A percentile compares a stretch with the other conserved stretches of the same genome.
Evolutionary conservation across 345 rosid species (phyloP).

Genomic region (Barbarea vulgaris): DNA sequence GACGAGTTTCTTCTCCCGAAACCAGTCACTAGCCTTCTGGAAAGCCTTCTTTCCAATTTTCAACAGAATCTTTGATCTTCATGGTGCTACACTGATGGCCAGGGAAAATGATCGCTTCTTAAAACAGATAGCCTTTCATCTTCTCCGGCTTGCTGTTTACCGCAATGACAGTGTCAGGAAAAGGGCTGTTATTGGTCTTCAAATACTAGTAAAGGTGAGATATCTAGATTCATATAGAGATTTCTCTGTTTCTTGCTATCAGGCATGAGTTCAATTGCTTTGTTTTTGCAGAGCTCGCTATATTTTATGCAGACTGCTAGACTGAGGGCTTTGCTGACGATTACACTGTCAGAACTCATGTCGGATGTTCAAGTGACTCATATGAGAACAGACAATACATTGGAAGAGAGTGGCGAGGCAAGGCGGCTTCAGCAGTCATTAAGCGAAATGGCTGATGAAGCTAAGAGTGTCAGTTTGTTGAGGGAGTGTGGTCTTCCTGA

Average conservation of each 20-base stretch:
- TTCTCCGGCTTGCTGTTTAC: conserved; percentile 93
- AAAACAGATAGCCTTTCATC: conserved; percentile 97
- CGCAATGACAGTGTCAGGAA: conserved; percentile 89
- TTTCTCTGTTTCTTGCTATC: conserved; percentile 26
- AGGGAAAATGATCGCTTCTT: conserved; percentile 99
- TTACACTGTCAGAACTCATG: conserved; percentile 94
- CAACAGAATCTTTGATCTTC: conserved; percentile 77
- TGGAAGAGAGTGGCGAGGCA: conserved; percentile 98
- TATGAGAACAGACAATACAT: conserved; percentile 87
- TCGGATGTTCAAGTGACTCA: conserved; percentile 97
- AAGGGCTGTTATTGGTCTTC: conserved; percentile 95
- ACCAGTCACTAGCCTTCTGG: conserved; percentile 93
- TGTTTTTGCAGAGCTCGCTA: conserved; percentile 82
- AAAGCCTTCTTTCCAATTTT: conserved; percentile 85
- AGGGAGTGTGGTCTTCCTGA: conserved; percentile 87
- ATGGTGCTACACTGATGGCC: conserved; percentile 94
- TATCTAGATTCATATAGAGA: conserved; percentile 31
- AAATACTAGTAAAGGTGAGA: conserved; percentile 87
- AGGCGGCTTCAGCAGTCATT: conserved; percentile 82
- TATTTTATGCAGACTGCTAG: conserved; percentile 94
- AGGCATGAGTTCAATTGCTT: conserved; percentile 24
- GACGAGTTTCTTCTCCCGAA: conserved; percentile 86
- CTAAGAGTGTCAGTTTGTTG: conserved; percentile 60
- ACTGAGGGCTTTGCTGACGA: conserved; percentile 92
- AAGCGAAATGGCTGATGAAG: conserved; percentile 93